Base-by-base conservation (phyloP, 2,329 filamentous ascomycete genomes). In the Nigrograna mackinnonii region DNA sequence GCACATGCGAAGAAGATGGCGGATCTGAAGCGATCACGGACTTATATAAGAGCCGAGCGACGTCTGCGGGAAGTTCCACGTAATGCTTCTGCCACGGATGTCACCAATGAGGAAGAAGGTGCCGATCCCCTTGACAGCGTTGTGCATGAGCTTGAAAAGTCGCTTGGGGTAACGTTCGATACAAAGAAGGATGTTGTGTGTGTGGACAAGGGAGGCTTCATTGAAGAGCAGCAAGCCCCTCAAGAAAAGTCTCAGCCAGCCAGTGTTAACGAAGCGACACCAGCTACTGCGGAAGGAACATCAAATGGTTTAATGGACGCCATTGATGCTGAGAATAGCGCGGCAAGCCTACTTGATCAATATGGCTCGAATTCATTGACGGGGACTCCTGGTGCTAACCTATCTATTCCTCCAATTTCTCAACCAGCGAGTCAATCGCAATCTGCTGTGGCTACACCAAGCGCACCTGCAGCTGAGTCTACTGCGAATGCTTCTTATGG, bases 1-100 rank as follows among this genome's bases (percentile, higher is more conserved):
- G 82, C 86, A 20, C 92, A 99, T 66, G 84, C 83, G 3, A 83
- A 83, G 58, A 80, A 85, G 43, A 80, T 97, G 72, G 82, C 84
- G 18, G 86, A 85, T 51, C 80, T 96, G 55, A 86, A 85, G 65
- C 80, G 82, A 41, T 84, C 83, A 40, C 86, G 86, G 6, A 69
- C 84, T 0, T 76, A 95, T 37, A 85, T 83, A 55, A 77, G 82
- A 43, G 87, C 89, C 2, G 92, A 96, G 68, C 81, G 85, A 55
- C 83, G 88, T 45, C 74, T 97, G 41, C 83, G 89, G 22, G 78
- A 78, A 41, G 79, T 87, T 2, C 77, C 82, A 2, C 79, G 86
- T 48, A 47, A 22, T 17, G 34, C 18, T 4, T 21, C 47, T 14
- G 24, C 45, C 22, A 16, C 35, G 9, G 38, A 42, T 18, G n/a